Base-by-base conservation (phyloP, 2,329 filamentous ascomycete genomes). In the Aspergillus floridensis region DNA sequence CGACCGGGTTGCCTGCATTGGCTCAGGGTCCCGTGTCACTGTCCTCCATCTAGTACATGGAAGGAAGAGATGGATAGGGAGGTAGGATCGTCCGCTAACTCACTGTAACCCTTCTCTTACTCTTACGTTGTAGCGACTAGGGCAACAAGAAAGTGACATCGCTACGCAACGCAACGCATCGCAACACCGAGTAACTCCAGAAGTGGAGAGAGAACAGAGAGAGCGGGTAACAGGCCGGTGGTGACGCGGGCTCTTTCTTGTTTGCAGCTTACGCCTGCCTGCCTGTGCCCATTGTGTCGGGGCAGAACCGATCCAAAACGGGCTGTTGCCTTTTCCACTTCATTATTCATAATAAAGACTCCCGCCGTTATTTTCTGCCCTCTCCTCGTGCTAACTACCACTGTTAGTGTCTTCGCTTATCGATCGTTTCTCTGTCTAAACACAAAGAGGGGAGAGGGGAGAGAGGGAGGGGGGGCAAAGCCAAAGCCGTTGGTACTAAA, bases 1-100 rank as follows among this genome's bases (percentile, higher is more conserved):
- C 38, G 50, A 48, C 41, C 56, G 51, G 56, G 59, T 56, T 48
- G 46, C 62, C 54, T 62, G 63, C 57, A 60, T 59, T 52, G 56
- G 44, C 24, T 57, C 59, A 58, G 54, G 58, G 61, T 55, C 57
- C 26, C 51, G 59, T 64, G 60, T 57, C 52, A 38, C 54, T 44
- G 16, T 44, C 38, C 11, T 16, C 38, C 35, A 41, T 10, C 35
- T 7, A 35, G 38, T 44, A 10, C 11, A 16, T 12, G 32, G 32
- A 12, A 12, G 32, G 32, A 16, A 12, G 12, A 16, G 32, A 21
- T 14, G 38, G 14, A n/a, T 7, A n/a, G 38, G 16, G 16, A 16
- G 38, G 16, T 19, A 5, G 6, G 38, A 44, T 44, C 16, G 12
- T 44, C 41, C 24, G 12, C 21, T 48, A 29, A 31, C 14, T 47